phyloP scores from a whole-genome alignment of 2,329 filamentous ascomycete genomes.

The Exophiala spinifera region DNA sequence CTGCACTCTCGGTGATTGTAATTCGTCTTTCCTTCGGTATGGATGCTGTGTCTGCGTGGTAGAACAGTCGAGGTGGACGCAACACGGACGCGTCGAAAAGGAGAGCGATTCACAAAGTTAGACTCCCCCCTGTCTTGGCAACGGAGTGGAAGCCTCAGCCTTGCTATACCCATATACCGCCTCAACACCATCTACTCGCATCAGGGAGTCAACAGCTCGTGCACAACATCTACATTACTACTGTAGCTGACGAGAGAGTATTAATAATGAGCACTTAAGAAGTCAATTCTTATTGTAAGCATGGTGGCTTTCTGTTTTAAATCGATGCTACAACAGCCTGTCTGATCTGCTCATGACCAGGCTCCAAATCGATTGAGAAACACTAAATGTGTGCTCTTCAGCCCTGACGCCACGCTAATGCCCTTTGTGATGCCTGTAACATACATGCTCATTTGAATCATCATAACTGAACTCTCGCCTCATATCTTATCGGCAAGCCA shows the following conservation, averaged over 20 bases:
- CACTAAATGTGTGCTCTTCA: not conserved
- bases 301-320: not conserved
- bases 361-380: not conserved
- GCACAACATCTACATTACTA: not conserved
- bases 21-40: not conserved
- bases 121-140: not conserved
- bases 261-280: not conserved
- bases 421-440: not conserved
- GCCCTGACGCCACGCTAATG: conserved; percentile 14
- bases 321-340: not conserved
- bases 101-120: too few species aligned
- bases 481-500: not conserved
- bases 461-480: too few species aligned
- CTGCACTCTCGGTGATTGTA: too few species aligned
- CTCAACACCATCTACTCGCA: too few species aligned
- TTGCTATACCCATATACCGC: too few species aligned
- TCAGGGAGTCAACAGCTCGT: too few species aligned
- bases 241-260: not conserved
- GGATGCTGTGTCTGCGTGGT: not conserved
- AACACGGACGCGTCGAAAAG: not conserved
- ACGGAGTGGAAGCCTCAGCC: not conserved
- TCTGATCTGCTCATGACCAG: not conserved
- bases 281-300: not conserved
- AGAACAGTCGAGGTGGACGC: not conserved
- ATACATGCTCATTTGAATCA: conserved; percentile 1